Base-by-base conservation (phyloP, 257 asterid species). In the Catharanthus roseus region DNA sequence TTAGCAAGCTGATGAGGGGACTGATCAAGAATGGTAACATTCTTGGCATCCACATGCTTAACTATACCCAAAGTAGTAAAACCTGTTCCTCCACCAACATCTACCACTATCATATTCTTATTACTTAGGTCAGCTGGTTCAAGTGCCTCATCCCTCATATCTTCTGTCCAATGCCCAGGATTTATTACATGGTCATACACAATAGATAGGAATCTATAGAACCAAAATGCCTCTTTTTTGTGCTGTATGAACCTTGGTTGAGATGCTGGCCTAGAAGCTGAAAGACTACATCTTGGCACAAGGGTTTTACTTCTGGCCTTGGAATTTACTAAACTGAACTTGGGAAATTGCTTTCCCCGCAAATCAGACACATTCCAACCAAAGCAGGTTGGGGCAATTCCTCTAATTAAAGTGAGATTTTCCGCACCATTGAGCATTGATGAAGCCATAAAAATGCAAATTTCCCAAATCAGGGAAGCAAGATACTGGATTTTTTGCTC, bases 81-180 rank as follows among this genome's bases (percentile, higher is more conserved):
- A 65, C 99, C 97, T 0, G 99, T 93, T 7, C 97, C 97, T 2
- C 97, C 99, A 56, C 99, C 99, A 63, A 91, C 97, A 75, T 91
- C 99, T 77, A 89, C 95, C 77, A 95, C 99, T 1, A 58, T 69
- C 90, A 91, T 50, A 65, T 82, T 74, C 79, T 88, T 74, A 50
- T 74, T 75, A 55, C 38, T 70, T 60, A 95, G 83, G 41, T 88
- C 95, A 36, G 99, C 99, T 6, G 97, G 97, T 77, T 95, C 97
- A 72, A 95, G 85, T 21, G 99, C 99, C 2, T 95, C 99, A 29
- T 91, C 97, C 70, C 99, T 82, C 99, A 91, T 91, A 49, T 95
- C 99, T 79, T 91, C 97, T 8, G 99, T 95, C 97, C 97, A 91
- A 63, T 95, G 99, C n/a, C 97, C 97, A n/a, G 99, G 99, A 85